Evolutionary conservation across 1,284 basidiomycete species (phyloP).

Genomic region (Violaceomyces palustris): DNA sequence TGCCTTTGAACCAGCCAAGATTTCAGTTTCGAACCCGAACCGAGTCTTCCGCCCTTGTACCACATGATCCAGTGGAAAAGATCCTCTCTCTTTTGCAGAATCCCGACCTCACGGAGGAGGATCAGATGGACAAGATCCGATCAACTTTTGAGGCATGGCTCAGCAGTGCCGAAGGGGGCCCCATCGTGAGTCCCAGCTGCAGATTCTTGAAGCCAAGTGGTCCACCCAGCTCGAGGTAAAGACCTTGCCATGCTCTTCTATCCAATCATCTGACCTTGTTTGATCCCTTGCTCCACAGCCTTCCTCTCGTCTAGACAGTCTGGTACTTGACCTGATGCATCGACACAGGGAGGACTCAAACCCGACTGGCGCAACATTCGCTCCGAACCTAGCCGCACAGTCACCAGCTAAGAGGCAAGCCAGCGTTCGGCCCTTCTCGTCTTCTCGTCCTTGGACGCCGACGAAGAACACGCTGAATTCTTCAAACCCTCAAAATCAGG

Average conservation of each 20-base stretch:
- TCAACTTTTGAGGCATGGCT: constrained; percentile 23
- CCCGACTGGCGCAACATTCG: constrained; percentile 32
- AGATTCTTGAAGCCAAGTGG: background rate
- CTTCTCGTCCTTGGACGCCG: constrained; percentile 34
- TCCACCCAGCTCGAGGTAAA: background rate
- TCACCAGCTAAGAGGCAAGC: constrained; percentile 33
- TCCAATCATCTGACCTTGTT: background rate
- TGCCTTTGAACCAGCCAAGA: too few species aligned
- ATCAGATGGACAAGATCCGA: constrained; percentile 38
- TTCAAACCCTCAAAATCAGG: too few species aligned
- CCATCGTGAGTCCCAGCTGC: constrained; percentile 4
- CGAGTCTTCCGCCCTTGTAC: too few species aligned
- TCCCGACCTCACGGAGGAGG: constrained; percentile 32
- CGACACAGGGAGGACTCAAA: constrained; percentile 37
- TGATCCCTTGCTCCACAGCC: constrained; percentile 5
- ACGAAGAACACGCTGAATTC: constrained; percentile 5
- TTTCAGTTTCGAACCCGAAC: too few species aligned
- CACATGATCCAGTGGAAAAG: too few species aligned
- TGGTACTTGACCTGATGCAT: constrained; percentile 43
- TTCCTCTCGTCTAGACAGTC: constrained; percentile 31
- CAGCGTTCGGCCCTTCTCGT: constrained; percentile 30
- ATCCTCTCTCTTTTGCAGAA: constrained; percentile 32
- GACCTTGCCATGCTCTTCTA: background rate
- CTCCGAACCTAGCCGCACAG: constrained; percentile 10
- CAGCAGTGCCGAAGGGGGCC: constrained; percentile 24